Evolutionary conservation across 1,139 yeast genomes (phyloP), one percentile per base, ranked within the genome.

Genomic region (Pichia sp.): DNA sequence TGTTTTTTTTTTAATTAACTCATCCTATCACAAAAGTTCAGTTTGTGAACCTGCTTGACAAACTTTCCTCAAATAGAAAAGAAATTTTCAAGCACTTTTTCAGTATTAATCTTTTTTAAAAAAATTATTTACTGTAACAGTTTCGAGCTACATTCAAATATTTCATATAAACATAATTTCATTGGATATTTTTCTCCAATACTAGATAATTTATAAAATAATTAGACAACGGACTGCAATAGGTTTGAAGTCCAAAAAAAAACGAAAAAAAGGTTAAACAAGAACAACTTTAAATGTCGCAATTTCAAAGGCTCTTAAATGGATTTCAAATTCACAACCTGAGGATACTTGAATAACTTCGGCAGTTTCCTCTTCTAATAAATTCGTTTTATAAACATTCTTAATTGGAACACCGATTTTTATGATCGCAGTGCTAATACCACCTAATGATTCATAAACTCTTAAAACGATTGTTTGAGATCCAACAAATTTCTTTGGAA

Each of bases 361-460:
- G 48, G 70, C 76, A 36, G 67, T 49, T 45, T 80, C 80, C 56
- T 81, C 84, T 63, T 87, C 97, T 58, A 89, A 70, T 30, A 85
- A 72, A 59, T 86, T 82, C 20, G 86, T 78, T 60, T 77, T 78
- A 55, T 61, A 67, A 8, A 79, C 87, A 48, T 69, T 65, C 39
- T 65, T 67, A 37, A 87, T 64, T 1, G 70, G 65, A 4, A 39
- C 12, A 22, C 62, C 63, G 28, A 73, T 58, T 23, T 53, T 52
- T 42, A 87, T 60, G 9, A 57, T 63, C 2, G 86, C 94, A 8
- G 58, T 61, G 1, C 82, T 71, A 48, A 66, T 69, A 30, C 97
- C 97, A 8, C 97, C 97, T 42, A 90, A 70, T 0, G 95, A 69
- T 58, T 90, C 97, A 64, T 87, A 90, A 1, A 87, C 76, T 56